Evolutionary conservation across 2,329 filamentous ascomycete species (phyloP), one percentile per base, ranked within the genome.

Genomic region (Talaromyces verruculosus): DNA sequence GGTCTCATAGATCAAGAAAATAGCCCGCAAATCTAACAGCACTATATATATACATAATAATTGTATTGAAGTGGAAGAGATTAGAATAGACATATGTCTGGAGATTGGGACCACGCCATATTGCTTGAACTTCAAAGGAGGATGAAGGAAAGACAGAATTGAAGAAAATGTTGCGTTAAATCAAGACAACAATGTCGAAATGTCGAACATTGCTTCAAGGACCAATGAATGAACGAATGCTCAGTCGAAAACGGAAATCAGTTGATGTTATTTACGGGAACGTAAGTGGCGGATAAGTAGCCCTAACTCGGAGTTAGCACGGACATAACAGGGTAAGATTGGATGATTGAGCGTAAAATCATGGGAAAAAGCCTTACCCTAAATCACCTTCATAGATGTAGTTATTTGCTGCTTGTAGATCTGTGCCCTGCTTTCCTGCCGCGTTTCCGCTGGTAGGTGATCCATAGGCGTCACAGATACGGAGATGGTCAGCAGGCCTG

Each of bases 391-490:
- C 30, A 49, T 62, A 63, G n/a, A 67, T 64, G 39, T 62, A 63
- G 49, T 65, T 35, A 37, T 67, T 67, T 28, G 41, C 62, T 43
- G 63, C 66, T 5, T 19, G 13, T 22, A 67, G 41, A 45, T 67
- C 43, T 37, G 35, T 13, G 2, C 66, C 66, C 2, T 41, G 2
- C 19, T 68, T 68, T 59, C 65, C 65, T 37, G 72, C 72, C 0
- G 72, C 72, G 22, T 74, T 74, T 1, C 72, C 72, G 8, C 63
- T 67, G 5, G 33, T 60, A 4, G 65, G 69, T 17, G 66, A 57
- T 3, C 70, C 70, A 43, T 74, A 75, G 15, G 69, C 67, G 13
- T 68, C 67, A 41, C 73, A 75, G 15, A 67, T 64, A 5, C 69
- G 25, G 6, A 72, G 69, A 43, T 74, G 72, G 45, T 71, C 70